Base-by-base conservation (phyloP, 1,284 basidiomycete genomes). In the Xerocomus amazonicus region DNA sequence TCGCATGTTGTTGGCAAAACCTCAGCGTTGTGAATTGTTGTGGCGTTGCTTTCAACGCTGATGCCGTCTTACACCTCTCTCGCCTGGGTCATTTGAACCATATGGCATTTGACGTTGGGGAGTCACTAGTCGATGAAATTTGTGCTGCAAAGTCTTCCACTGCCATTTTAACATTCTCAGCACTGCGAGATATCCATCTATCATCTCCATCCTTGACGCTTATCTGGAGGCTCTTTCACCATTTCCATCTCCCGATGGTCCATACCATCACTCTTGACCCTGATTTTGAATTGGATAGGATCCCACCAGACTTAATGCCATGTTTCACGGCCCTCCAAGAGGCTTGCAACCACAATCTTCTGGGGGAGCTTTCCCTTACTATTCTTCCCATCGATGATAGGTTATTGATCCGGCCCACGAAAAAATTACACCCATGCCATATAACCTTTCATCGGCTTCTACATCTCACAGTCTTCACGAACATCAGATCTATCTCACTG, bases 381-480 rank as follows among this genome's bases (percentile, higher is more conserved):
- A 17, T 43, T 27, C 14, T 23, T 13, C 7, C n/a, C 31, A 14
- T n/a, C n/a, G n/a, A n/a, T n/a, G n/a, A n/a, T n/a, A n/a, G n/a
- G n/a, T n/a, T n/a, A n/a, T 8, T 32, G 9, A 6, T 13, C 45
- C 36, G 16, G 31, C 6, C 9, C 10, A 10, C 28, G 10, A 10
- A 29, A 29, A 10, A 29, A 6, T 12, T 23, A 0, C 9, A 38
- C 1, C 40, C 35, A 9, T 34, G 36, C 43, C 10, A 34, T 31
- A 40, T 58, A 36, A 55, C 40, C 26, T 52, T 55, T 7, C 14
- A 39, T 36, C 27, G 6, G 10, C 37, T 60, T 47, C 32, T 13
- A n/a, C 44, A 53, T 28, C 35, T 56, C 6, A 42, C 50, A 0
- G 39, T 14, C 36, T 61, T 59, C 8, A 31, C 5, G 9, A 61